Conservation (phyloP, 257 asterid species). For the Jacaranda copaia region DNA sequence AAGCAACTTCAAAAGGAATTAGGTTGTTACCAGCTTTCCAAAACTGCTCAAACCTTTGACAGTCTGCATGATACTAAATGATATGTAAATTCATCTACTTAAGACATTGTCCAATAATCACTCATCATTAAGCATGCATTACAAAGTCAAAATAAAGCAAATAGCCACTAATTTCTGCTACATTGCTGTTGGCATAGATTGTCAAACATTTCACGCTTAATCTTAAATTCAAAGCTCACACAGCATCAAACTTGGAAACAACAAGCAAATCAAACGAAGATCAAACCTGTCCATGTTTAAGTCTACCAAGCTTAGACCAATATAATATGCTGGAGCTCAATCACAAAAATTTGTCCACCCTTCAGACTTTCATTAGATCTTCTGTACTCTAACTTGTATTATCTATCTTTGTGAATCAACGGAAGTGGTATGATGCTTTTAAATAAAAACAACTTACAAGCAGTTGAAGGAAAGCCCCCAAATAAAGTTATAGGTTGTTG, state of each 20-base stretch:
- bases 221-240: constrained; percentile 6
- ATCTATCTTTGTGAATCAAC: constrained; percentile 3
- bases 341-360: background rate
- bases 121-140: background rate
- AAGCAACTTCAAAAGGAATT: background rate
- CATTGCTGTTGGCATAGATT: no score
- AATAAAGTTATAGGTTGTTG: constrained; percentile 75
- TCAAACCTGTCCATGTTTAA: background rate
- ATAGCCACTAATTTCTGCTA: background rate
- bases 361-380: background rate
- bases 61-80: background rate
- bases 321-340: constrained; percentile 23
- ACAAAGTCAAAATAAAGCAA: background rate
- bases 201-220: background rate
- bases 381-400: background rate
- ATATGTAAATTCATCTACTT: background rate
- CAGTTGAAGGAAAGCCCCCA: constrained; percentile 91
- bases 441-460: constrained; percentile 63
- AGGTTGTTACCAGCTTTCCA: background rate
- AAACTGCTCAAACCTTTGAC: background rate
- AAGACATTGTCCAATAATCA: background rate
- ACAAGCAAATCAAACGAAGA: background rate
- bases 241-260: background rate
- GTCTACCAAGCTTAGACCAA: background rate
- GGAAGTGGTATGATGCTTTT: background rate